Percentiles rank a stretch among this genome's conserved stretches.
Evolutionary conservation across 768 basidiomycete species (phyloP).

Genomic region (Clitopilus passeckerianus): DNA sequence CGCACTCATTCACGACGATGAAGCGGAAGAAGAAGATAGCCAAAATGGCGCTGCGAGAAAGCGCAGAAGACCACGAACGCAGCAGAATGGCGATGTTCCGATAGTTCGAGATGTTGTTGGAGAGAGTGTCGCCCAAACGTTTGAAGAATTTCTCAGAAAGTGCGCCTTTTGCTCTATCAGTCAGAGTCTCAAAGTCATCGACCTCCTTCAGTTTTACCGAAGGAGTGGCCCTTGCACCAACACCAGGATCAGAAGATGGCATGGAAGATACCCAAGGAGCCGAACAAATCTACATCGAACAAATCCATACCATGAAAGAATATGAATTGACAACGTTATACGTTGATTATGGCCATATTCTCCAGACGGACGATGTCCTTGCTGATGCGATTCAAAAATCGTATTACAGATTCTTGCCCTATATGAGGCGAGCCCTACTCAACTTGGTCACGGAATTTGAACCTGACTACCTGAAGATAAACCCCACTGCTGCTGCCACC

Average conservation of each 20-base stretch:
- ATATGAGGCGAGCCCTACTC: slow-evolving; percentile 85
- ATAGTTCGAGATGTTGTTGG: slow-evolving; percentile 92
- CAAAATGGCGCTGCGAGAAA: slow-evolving; percentile 31
- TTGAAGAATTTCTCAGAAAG: slow-evolving; percentile 90
- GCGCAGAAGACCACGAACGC: slow-evolving; percentile 44
- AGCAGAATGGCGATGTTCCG: slow-evolving; percentile 65
- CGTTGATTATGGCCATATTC: slow-evolving; percentile 89
- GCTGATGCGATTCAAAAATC: slow-evolving; percentile 91
- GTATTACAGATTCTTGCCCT: slow-evolving; percentile 96
- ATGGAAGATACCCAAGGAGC: slow-evolving; percentile 50
- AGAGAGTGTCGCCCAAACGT: slow-evolving; percentile 90
- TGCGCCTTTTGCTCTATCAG: slow-evolving; percentile 32
- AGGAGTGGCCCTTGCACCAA: slow-evolving; percentile 71
- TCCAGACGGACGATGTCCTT: slow-evolving; percentile 87
- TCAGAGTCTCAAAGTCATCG: slow-evolving; percentile 1
- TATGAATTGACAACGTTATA: slow-evolving; percentile 95
- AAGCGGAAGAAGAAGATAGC: slow-evolving; percentile 42
- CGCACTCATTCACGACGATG: slow-evolving; percentile 51
- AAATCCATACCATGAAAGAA: slow-evolving; percentile 93
- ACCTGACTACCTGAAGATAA: slow-evolving; percentile 93
- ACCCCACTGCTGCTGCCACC: slow-evolving; percentile 81
- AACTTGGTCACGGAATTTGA: slow-evolving; percentile 87
- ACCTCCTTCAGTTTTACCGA: slow-evolving; percentile 68
- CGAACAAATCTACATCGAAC: slow-evolving; percentile 81
- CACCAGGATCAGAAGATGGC: slow-evolving; percentile 72